phyloP scores from a whole-genome alignment of 225 moss, liverwort and hornwort genomes.

The Rhytidiadelphus loreus region DNA sequence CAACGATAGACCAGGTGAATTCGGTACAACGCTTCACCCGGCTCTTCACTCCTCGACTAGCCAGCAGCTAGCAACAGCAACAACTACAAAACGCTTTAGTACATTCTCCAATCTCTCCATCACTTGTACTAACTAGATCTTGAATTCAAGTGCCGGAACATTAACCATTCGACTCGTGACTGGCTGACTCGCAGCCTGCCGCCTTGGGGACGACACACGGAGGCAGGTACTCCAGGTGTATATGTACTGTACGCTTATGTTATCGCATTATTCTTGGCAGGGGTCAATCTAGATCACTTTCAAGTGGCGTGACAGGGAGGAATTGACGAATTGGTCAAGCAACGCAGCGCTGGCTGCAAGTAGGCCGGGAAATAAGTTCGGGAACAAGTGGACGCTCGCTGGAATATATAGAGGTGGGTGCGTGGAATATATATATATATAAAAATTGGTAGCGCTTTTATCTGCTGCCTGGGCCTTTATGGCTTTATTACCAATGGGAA shows the following conservation, averaged over 20 bases:
- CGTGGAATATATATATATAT: background rate
- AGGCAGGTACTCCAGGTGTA: background rate
- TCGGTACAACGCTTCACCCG: background rate
- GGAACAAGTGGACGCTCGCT: background rate
- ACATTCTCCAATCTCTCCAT: background rate
- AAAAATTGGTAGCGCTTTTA: background rate
- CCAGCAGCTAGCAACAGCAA: background rate
- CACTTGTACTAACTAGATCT: no score
- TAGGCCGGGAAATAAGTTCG: background rate
- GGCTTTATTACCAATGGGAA: background rate
- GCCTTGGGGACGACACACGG: background rate
- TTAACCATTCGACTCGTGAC: background rate
- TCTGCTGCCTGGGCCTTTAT: background rate
- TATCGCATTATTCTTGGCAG: background rate
- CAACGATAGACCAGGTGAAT: background rate
- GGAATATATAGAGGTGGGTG: background rate
- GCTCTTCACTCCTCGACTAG: background rate
- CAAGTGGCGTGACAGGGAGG: background rate
- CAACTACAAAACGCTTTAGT: background rate
- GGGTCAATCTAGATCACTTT: background rate
- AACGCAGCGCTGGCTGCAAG: background rate
- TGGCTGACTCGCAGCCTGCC: background rate
- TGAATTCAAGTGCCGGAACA: background rate
- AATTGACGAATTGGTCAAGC: background rate
- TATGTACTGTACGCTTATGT: background rate